These are phyloP conservation scores for Botrytis aclada DNA, from an alignment of 2,329 filamentous ascomycete species.

Conservation along the genomic window DNA sequence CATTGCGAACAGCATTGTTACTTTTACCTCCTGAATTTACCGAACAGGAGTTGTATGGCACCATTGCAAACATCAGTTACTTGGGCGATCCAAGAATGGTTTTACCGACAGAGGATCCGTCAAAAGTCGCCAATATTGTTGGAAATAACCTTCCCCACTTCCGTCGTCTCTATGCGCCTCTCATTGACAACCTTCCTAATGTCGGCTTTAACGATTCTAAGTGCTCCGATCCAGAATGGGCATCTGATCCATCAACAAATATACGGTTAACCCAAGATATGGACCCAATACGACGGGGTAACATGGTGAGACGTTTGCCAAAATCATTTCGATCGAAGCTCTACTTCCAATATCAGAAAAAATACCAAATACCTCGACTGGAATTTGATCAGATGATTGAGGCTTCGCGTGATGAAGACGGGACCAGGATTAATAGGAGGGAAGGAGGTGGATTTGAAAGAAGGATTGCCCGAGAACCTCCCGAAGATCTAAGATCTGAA, in stretches of 20 bases:
- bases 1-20: constrained; percentile 82
- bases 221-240: constrained; percentile 58
- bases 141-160: constrained; percentile 89
- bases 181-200: constrained; percentile 88
- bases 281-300: constrained; percentile 84
- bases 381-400: constrained; percentile 87
- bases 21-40: constrained; percentile 81
- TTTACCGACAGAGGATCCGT: constrained; percentile 82
- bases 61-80: constrained; percentile 90
- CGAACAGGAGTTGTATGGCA: constrained; percentile 83
- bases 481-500: constrained; percentile 63
- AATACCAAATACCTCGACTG: constrained; percentile 77
- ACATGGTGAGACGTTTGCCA: constrained; percentile 93
- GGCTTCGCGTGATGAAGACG: constrained; percentile 67
- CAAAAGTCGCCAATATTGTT: constrained; percentile 93
- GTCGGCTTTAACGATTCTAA: constrained; percentile 69
- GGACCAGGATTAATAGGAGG: constrained; percentile 64
- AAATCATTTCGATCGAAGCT: constrained; percentile 82
- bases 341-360: constrained; percentile 92
- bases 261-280: constrained; percentile 80
- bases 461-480: constrained; percentile 70
- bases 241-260: constrained; percentile 60
- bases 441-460: constrained; percentile 83
- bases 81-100: constrained; percentile 95
- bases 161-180: constrained; percentile 81